phyloP scores from a whole-genome alignment of 805 yeast genomes.

The Lachancea lanzarotensis region DNA sequence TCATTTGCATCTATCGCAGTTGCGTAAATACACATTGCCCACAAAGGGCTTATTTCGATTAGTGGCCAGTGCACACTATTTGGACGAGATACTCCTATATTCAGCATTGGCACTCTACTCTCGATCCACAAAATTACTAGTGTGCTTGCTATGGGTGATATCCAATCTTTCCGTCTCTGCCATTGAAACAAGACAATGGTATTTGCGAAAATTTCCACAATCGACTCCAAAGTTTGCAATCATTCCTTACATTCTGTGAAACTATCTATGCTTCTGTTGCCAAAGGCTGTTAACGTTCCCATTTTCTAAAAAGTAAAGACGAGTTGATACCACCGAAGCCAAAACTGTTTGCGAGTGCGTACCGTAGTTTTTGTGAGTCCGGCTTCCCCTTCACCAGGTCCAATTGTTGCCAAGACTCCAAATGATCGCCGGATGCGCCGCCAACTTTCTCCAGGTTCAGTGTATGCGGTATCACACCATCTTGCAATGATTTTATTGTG shows the following conservation, averaged over 20 bases:
- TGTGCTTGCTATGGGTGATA: slow-evolving; percentile 27
- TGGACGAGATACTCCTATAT: slow-evolving; percentile 59
- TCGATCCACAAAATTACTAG: slow-evolving; percentile 15
- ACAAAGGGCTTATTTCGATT: slow-evolving; percentile 40
- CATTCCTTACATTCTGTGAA: slow-evolving; percentile 8
- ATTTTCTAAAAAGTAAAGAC: slow-evolving; percentile 49
- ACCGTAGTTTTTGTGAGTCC: slow-evolving; percentile 35
- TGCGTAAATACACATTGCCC: slow-evolving; percentile 56
- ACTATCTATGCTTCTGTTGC: neutral
- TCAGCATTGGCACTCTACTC: slow-evolving; percentile 21
- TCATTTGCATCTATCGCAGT: slow-evolving; percentile 43
- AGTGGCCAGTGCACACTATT: slow-evolving; percentile 62
- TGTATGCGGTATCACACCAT: slow-evolving; percentile 68
- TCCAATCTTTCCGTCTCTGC: slow-evolving; percentile 53
- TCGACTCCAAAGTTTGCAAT: slow-evolving; percentile 7
- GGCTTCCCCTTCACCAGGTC: slow-evolving; percentile 55
- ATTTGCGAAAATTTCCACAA: slow-evolving; percentile 27
- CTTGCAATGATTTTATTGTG: slow-evolving; percentile 57
- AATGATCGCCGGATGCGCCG: slow-evolving; percentile 41
- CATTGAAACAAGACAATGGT: slow-evolving; percentile 44
- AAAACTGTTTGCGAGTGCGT: slow-evolving; percentile 82
- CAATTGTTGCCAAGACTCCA: slow-evolving; percentile 34
- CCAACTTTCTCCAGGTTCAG: slow-evolving; percentile 57
- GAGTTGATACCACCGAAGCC: slow-evolving; percentile 98
- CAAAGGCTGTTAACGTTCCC: neutral